Evolutionary conservation across 2,329 filamentous ascomycete genomes (phyloP).

Genomic region (Ophiostoma perfectum): DNA sequence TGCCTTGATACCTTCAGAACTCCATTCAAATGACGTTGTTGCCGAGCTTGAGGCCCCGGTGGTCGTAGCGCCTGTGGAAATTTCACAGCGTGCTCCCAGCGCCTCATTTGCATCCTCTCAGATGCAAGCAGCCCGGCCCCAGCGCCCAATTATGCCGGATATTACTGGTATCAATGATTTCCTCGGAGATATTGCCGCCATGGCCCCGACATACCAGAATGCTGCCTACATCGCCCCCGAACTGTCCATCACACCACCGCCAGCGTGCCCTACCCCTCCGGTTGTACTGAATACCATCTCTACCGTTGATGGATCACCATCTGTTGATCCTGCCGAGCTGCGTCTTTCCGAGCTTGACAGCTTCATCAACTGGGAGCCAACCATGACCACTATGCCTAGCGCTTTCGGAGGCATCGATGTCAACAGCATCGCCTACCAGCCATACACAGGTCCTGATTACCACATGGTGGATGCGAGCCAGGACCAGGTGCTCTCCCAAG

Average conservation of each 20-base stretch:
- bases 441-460: background rate
- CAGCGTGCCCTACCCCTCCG: background rate
- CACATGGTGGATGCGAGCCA: slow-evolving; percentile 9
- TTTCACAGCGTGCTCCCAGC: slow-evolving; percentile 10
- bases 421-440: background rate
- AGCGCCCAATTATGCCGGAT: background rate
- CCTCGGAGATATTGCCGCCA: slow-evolving; percentile 11
- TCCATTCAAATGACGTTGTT: slow-evolving; percentile 45
- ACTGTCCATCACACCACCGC: slow-evolving; percentile 17
- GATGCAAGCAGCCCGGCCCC: background rate
- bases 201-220: slow-evolving; percentile 26
- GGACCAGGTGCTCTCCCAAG: background rate
- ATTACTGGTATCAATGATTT: slow-evolving; percentile 2
- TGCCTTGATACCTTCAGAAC: slow-evolving; percentile 33
- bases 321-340: slow-evolving; percentile 33
- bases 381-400: background rate
- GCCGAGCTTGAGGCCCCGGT: slow-evolving; percentile 49
- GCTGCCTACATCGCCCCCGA: background rate
- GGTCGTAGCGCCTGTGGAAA: slow-evolving; percentile 29
- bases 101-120: background rate
- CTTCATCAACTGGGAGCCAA: slow-evolving; percentile 32
- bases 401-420: background rate
- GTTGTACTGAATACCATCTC: slow-evolving; percentile 3
- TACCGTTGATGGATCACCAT: slow-evolving; percentile 16
- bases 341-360: slow-evolving; percentile 33